Evolutionary conservation across 257 asterid genomes (phyloP).

Genomic region (Solanum pennellii): DNA sequence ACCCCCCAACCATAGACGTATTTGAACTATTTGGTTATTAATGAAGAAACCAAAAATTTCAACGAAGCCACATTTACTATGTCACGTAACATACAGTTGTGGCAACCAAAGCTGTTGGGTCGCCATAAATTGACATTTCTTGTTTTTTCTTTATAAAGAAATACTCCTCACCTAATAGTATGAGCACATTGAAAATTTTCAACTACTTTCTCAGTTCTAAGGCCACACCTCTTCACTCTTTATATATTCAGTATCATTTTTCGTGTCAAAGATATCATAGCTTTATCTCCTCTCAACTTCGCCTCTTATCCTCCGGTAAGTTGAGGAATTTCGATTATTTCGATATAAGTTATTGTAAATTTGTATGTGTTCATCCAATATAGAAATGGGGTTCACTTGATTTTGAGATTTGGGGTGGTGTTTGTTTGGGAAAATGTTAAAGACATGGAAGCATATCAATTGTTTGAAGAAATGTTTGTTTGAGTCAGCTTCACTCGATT

Average conservation of each 20-base stretch:
- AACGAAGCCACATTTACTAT: background rate
- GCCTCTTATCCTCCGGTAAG: slow-evolving; percentile 41
- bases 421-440: background rate
- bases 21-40: background rate
- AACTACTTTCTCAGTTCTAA: slow-evolving; percentile 9
- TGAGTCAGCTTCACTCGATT: background rate
- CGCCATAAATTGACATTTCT: background rate
- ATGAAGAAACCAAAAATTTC: background rate
- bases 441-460: background rate
- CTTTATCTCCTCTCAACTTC: slow-evolving; percentile 14
- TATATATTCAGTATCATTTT: background rate
- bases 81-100: background rate
- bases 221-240: background rate
- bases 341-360: background rate
- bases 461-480: background rate
- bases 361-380: too few relatives aligned
- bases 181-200: slow-evolving; percentile 39
- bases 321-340: background rate
- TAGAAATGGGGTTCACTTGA: too few relatives aligned
- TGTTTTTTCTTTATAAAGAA: background rate
- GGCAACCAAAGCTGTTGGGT: too few relatives aligned
- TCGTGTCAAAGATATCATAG: background rate
- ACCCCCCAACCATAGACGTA: background rate
- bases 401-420: too few relatives aligned
- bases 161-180: slow-evolving; percentile 26